phyloP scores from a whole-genome alignment of 2,329 filamentous ascomycete species.

The Lachnum nothofagi region DNA sequence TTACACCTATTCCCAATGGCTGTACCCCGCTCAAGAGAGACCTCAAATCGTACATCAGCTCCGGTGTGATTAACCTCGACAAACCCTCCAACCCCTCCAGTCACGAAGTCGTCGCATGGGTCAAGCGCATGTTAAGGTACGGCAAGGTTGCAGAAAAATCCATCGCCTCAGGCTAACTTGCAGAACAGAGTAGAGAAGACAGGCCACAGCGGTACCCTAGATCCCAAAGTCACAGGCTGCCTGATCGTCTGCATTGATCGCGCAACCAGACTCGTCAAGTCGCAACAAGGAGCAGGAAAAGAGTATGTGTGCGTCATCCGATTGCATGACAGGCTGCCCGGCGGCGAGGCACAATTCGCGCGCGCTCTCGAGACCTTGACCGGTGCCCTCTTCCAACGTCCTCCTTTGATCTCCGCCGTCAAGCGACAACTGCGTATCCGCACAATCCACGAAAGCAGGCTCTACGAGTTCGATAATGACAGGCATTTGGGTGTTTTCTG shows the following conservation, averaged over 20 bases:
- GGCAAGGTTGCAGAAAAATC: constrained; percentile 15
- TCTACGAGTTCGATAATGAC: constrained; percentile 97
- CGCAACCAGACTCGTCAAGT: constrained; percentile 95
- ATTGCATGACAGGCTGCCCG: constrained; percentile 90
- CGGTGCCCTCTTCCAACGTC: constrained; percentile 93
- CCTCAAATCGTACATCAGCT: constrained; percentile 93
- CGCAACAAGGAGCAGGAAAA: constrained; percentile 97
- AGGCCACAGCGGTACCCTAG: constrained; percentile 94
- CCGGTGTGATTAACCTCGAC: constrained; percentile 96
- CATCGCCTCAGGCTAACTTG: constrained; percentile 17
- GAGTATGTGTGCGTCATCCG: constrained; percentile 96
- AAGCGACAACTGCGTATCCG: constrained; percentile 98
- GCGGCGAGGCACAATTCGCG: constrained; percentile 86
- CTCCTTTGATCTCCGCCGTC: constrained; percentile 94
- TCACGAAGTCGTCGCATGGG: constrained; percentile 98
- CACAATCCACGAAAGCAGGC: constrained; percentile 95
- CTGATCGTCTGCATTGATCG: constrained; percentile 94
- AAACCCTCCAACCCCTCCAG: constrained; percentile 96
- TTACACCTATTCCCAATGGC: constrained; percentile 91
- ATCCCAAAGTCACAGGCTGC: constrained; percentile 96
- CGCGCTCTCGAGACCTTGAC: constrained; percentile 93
- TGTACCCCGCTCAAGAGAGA: constrained; percentile 89
- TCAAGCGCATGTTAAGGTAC: constrained; percentile 92
- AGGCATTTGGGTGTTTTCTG: constrained; percentile 96
- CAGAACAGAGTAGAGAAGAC: constrained; percentile 80